phyloP scores from a whole-genome alignment of 495 filamentous ascomycete species.

The Pseudomonodictys pantanalensis region DNA sequence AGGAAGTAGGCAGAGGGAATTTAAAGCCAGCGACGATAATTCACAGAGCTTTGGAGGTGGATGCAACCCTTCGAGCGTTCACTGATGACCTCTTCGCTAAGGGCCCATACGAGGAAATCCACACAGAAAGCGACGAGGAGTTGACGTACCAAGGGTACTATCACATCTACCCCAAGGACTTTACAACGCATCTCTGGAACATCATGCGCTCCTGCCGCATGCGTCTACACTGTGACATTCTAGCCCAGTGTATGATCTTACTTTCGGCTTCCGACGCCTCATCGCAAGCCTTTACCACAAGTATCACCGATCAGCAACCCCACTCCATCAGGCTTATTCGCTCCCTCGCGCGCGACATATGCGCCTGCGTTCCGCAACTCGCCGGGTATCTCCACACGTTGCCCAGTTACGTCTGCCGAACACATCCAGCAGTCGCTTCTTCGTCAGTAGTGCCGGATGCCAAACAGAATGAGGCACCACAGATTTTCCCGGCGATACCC shows the following conservation, averaged over 20 bases:
- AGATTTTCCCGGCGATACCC: not conserved
- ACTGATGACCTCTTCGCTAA: not conserved
- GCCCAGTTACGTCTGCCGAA: not conserved
- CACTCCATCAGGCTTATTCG: not conserved
- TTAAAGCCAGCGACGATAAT: conserved; percentile 3
- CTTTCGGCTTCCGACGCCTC: not conserved
- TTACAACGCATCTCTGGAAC: conserved; percentile 19
- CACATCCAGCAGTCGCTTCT: not conserved
- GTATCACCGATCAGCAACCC: not conserved
- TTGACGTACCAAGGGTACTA: conserved; percentile 16
- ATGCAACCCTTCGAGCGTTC: not conserved
- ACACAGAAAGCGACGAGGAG: not conserved
- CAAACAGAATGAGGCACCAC: not conserved
- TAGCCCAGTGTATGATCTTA: not conserved
- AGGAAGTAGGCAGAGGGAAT: not conserved
- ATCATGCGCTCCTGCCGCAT: conserved; percentile 12
- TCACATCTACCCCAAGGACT: conserved; percentile 11
- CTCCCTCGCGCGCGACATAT: conserved; percentile 11
- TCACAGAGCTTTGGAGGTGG: not conserved
- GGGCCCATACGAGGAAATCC: not conserved
- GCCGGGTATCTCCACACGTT: conserved; percentile 12
- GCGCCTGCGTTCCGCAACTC: conserved; percentile 22
- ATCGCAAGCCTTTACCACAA: not conserved
- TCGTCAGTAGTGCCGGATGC: not conserved
- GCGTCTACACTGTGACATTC: conserved; percentile 1